These are phyloP conservation scores for Solanum phureja DNA, from an alignment of 257 asterid species.

Conservation along the genomic window DNA sequence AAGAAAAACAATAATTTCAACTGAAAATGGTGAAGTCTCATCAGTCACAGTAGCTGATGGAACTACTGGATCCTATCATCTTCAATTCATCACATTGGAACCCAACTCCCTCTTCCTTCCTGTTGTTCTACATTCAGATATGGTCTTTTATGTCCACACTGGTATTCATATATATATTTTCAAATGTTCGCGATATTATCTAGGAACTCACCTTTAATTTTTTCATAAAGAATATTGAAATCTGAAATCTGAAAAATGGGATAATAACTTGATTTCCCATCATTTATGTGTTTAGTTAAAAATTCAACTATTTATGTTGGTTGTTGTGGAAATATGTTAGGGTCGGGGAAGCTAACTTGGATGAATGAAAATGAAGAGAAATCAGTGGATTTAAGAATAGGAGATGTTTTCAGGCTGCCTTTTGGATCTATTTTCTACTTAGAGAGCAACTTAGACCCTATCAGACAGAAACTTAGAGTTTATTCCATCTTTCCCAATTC, in stretches of 20 bases:
- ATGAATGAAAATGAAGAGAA: conserved; percentile 30
- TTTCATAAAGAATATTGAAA: too few species aligned
- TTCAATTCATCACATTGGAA: conserved; percentile 76
- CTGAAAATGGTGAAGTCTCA: conserved; percentile 58
- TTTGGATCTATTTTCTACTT: conserved; percentile 58
- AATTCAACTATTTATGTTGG: not conserved
- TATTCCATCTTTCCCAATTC: conserved; percentile 51
- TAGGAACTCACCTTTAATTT: too few species aligned
- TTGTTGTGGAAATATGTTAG: conserved; percentile 9
- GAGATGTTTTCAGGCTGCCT: conserved; percentile 52
- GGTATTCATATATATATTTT: conserved; percentile 19
- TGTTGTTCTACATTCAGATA: conserved; percentile 52
- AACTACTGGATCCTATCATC: conserved; percentile 32
- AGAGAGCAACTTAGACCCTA: conserved; percentile 51
- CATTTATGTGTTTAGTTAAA: not conserved
- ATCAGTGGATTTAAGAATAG: conserved; percentile 26
- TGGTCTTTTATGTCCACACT: conserved; percentile 82
- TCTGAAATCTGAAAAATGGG: too few species aligned
- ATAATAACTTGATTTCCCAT: too few species aligned
- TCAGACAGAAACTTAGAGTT: conserved; percentile 50
- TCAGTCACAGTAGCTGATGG: conserved; percentile 31
- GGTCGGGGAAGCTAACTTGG: conserved; percentile 72
- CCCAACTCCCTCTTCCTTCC: conserved; percentile 81
- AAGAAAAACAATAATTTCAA: conserved; percentile 23
- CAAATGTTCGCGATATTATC: not conserved